A percentile compares a stretch with the other conserved stretches of the same genome.
phyloP scores from a whole-genome alignment of 768 basidiomycete genomes.

The Agaricus subrufescens region DNA sequence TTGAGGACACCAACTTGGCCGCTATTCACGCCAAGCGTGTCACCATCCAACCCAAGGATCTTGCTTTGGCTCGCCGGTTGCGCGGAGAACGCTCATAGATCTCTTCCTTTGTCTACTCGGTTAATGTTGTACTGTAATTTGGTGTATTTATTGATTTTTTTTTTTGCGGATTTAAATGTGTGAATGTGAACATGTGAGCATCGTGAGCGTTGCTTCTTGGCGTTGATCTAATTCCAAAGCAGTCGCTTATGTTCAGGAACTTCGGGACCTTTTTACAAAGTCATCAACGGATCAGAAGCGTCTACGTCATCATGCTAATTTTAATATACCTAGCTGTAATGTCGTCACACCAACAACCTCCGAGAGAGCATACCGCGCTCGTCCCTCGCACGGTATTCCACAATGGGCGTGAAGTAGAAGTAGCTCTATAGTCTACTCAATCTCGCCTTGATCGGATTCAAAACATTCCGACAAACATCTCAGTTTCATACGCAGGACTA shows the following conservation, averaged over 20 bases:
- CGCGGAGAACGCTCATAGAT: conserved; percentile 62
- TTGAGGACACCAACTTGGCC: conserved; percentile 82
- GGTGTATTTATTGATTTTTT: conserved; percentile 3
- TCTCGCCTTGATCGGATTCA: too few relatives aligned
- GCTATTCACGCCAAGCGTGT: conserved; percentile 86
- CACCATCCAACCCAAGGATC: conserved; percentile 83
- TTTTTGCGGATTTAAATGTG: not conserved
- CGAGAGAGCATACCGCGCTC: too few relatives aligned
- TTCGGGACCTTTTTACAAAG: not conserved
- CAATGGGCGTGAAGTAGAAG: too few relatives aligned
- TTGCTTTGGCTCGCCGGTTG: conserved; percentile 65
- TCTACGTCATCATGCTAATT: not conserved
- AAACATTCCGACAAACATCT: too few relatives aligned
- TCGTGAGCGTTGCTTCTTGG: not conserved
- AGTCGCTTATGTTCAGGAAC: too few relatives aligned
- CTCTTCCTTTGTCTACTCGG: not conserved
- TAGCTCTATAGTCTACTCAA: too few relatives aligned
- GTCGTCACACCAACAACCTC: too few relatives aligned
- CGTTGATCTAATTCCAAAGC: not conserved
- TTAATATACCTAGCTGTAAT: not conserved
- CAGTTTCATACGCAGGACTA: too few relatives aligned
- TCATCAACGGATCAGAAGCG: conserved; percentile 1
- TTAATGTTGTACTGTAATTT: conserved; percentile 4
- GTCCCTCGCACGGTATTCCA: too few relatives aligned
- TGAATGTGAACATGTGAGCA: not conserved